Base-by-base conservation (phyloP, 73 alveolate genomes). In the Paraurostyla sp. region DNA sequence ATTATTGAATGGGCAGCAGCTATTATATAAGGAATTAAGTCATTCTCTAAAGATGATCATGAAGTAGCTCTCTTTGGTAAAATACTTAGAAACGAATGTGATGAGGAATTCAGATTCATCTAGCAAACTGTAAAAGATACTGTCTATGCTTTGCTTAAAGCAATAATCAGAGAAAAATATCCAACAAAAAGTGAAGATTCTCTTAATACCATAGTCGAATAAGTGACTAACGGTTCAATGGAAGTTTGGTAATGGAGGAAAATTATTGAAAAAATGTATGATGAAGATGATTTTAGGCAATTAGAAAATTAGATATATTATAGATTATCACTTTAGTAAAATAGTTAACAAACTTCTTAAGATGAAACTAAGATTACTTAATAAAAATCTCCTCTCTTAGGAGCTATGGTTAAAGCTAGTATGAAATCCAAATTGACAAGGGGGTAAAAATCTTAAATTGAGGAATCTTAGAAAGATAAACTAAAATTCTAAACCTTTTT, bases 81-180 rank as follows among this genome's bases (percentile, higher is more conserved):
- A 76, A 97, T 97, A 23, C 83, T 97, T 76, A 96, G 98, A 88
- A 97, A 97, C 92, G 99, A 97, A 95, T 96, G 99, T 49, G 99
- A 97, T 93, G 99, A 97, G 91, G 98, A 97, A 80, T 97, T 96
- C 76, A 91, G 98, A 85, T 88, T 94, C 56, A 95, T 93, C 4
- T 57, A 92, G 46, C 71, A 57, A 32, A 68, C 93, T 43, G 96
- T 93, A 0, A 91, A 82, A 69, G 88, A 92, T 75, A 93, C 97
- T 0, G 90, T 93, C 0, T 71, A 50, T 41, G 97, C 93, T 52
- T 73, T 93, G 11, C 69, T 93, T 22, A 93, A 81, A 60, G 91
- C 92, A 84, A 89, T 83, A 86, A 33, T 93, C 25, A 92, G 87
- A 87, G 92, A 71, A 46, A 93, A 92, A 38, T 49, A 86, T 65